Percentiles rank a stretch among this genome's conserved stretches.
Conservation (phyloP, 179 eudicot genomes). For the Beta lomatogona region DNA sequence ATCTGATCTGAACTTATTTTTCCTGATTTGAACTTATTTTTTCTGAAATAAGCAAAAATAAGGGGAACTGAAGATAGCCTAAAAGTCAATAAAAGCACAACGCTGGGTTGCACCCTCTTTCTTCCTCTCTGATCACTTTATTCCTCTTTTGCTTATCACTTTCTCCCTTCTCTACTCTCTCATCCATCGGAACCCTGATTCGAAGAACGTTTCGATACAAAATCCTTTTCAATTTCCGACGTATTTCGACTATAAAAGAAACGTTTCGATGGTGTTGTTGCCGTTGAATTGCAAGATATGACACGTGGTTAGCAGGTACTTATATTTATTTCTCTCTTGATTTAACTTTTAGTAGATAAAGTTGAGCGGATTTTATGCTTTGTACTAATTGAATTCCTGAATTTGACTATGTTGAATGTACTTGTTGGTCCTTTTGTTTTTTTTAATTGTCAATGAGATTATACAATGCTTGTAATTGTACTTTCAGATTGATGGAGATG, state of each 20-base stretch:
- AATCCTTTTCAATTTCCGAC: not conserved
- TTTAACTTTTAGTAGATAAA: not conserved
- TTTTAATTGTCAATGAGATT: not conserved
- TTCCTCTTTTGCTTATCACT: too few species aligned
- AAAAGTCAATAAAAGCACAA: not conserved
- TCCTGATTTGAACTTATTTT: too few species aligned
- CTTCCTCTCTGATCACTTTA: not conserved
- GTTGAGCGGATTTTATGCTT: not conserved
- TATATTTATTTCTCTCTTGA: not conserved
- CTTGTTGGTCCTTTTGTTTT: not conserved
- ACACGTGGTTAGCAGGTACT: constrained; percentile 18
- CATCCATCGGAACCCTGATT: constrained; percentile 32
- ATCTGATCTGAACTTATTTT: too few species aligned
- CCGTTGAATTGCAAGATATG: constrained; percentile 24
- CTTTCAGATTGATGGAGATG: constrained; percentile 53
- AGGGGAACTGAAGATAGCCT: too few species aligned
- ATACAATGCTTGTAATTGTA: not conserved
- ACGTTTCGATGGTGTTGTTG: constrained; percentile 3
- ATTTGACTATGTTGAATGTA: not conserved
- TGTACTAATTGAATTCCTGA: not conserved
- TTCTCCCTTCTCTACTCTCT: not conserved
- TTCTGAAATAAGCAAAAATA: too few species aligned
- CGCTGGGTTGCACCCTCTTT: too few species aligned
- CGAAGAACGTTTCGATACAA: not conserved
- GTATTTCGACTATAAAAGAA: not conserved